Base-by-base conservation (phyloP, 441 rosid species). In the Lepidium campestre region DNA sequence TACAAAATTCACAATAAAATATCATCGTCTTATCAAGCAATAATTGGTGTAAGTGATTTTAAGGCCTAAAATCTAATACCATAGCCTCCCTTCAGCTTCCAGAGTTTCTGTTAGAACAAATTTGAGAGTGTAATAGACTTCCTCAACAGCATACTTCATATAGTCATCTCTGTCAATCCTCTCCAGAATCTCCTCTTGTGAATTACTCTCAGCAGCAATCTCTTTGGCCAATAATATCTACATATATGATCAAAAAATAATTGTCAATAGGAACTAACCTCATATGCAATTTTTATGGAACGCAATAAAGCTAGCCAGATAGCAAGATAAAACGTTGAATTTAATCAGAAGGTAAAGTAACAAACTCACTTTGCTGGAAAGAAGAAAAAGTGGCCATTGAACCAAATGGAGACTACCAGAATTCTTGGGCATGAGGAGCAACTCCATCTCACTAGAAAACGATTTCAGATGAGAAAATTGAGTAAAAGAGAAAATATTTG, bases 341-440 rank as follows among this genome's bases (percentile, higher is more conserved):
- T 44, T 7, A 20, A 42, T 57, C 17, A 67, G 68, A 62, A 52
- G 36, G 62, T 36, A 32, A 34, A 20, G 48, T 47, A 71, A 25
- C 54, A 64, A 64, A 60, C 41, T 68, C 65, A 91, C 99, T 97
- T 94, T 95, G 93, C 97, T 95, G 60, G 95, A 83, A 78, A 95
- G 98, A 80, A 95, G 98, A 82, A 95, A 95, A 60, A 91, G 96
- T n/a, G 99, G 99, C 98, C 96, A 95, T 77, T 91, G 98, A 63
- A 95, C 90, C 79, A 95, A 70, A 15, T 83, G 84, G 50, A 91
- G 91, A 67, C 77, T 80, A 67, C 94, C 93, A 55, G 98, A 83
- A 88, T 91, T 94, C 78, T 80, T 90, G 39, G 98, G 98, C 98
- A 94, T 94, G 70, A 79, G 67, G 82, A 94, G 98, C 82, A 91